Evolutionary conservation across 768 basidiomycete genomes (phyloP).

Genomic region (Collybia nuda): DNA sequence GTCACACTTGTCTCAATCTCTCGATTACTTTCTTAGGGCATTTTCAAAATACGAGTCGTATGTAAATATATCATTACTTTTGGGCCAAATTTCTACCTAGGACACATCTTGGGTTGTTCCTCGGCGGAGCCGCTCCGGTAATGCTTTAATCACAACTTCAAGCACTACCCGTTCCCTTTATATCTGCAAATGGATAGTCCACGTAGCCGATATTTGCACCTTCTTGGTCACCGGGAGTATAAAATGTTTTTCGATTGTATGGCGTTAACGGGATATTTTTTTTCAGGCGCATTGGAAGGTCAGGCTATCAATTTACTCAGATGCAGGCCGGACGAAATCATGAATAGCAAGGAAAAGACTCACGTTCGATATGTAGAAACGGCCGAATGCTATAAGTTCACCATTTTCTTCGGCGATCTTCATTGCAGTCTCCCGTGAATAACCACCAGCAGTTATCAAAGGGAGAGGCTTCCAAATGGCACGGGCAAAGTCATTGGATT

Average conservation of each 20-base stretch:
- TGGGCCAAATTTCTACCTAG: too few species aligned
- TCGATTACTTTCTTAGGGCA: too few species aligned
- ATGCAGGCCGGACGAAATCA: neutral
- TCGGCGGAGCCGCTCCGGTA: too few species aligned
- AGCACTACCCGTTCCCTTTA: too few species aligned
- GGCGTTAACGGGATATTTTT: constrained; percentile 25
- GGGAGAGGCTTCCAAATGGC: constrained; percentile 7
- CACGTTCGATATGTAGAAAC: constrained; percentile 32
- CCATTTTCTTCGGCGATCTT: constrained; percentile 28
- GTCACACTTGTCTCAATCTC: too few species aligned
- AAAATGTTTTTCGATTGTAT: constrained; percentile 31
- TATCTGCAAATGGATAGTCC: constrained; percentile 24
- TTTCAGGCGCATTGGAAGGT: constrained; percentile 31
- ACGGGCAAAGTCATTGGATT: constrained; percentile 11
- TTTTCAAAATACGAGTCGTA: too few species aligned
- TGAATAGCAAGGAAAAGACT: constrained; percentile 8
- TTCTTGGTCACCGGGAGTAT: constrained; percentile 18
- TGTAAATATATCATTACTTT: too few species aligned
- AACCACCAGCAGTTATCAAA: constrained; percentile 35
- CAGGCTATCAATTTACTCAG: constrained; percentile 26
- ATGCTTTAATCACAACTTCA: too few species aligned
- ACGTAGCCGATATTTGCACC: constrained; percentile 25
- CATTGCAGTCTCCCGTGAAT: constrained; percentile 30
- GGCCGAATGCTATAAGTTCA: constrained; percentile 28
- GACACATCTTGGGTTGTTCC: too few species aligned